Percentiles rank a stretch among this genome's conserved stretches.
These are phyloP conservation scores for Sonneratia caseolaris DNA, from an alignment of 345 rosid genomes.

Conservation along the genomic window DNA sequence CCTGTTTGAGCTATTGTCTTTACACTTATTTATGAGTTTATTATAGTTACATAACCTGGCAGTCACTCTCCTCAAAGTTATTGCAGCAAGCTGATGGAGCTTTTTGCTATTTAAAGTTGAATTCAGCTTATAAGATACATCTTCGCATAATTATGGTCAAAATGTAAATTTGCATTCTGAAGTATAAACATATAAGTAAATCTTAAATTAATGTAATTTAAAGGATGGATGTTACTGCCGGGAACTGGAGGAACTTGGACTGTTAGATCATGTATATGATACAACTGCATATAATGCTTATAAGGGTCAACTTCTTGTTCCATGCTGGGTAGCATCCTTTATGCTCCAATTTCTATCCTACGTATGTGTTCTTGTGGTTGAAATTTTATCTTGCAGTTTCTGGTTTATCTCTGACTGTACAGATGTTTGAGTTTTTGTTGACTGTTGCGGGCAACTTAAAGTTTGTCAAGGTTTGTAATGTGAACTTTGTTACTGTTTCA, in stretches of 20 bases:
- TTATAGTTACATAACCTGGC: neutral
- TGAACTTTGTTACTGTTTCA: slow-evolving; percentile 11
- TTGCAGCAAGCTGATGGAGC: neutral
- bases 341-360: neutral
- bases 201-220: neutral
- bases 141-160: neutral
- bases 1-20: neutral
- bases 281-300: neutral
- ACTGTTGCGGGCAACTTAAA: slow-evolving; percentile 62
- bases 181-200: neutral
- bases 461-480: slow-evolving; percentile 53
- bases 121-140: neutral
- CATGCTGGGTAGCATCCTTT: neutral
- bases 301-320: neutral
- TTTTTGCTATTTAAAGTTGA: neutral
- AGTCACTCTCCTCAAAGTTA: neutral
- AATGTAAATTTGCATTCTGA: neutral
- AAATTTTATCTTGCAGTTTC: slow-evolving; percentile 12
- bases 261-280: neutral
- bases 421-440: slow-evolving; percentile 85
- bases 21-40: neutral
- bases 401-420: slow-evolving; percentile 19
- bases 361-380: neutral
- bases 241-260: neutral
- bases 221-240: neutral